Conservation (phyloP, 2,329 filamentous ascomycete species). For the Helicocarpus griseus region DNA sequence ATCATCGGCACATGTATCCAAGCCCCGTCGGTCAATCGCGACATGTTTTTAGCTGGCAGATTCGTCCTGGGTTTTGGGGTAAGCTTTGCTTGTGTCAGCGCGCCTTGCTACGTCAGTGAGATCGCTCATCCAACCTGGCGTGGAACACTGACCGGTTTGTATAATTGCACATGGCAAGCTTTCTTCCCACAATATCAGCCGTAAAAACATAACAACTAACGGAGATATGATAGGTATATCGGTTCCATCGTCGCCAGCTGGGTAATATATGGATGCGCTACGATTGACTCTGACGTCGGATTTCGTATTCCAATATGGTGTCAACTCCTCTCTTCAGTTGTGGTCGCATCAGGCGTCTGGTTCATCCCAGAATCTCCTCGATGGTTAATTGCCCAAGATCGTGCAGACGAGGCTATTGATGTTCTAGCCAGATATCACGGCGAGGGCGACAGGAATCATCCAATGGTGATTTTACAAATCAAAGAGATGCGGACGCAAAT, state of each 20-base stretch:
- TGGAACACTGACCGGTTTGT: conserved; percentile 51
- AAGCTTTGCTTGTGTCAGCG: conserved; percentile 49
- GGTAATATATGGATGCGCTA: conserved; percentile 10
- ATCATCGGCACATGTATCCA: conserved; percentile 44
- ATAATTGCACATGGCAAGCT: conserved; percentile 40
- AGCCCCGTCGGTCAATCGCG: conserved; percentile 34
- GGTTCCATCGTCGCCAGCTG: conserved; percentile 39
- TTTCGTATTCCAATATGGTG: conserved; percentile 50
- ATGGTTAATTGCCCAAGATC: conserved; percentile 49
- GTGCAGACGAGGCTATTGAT: conserved; percentile 44
- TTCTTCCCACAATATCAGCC: neutral
- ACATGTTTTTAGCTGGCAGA: conserved; percentile 47
- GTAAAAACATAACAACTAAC: neutral
- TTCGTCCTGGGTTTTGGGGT: conserved; percentile 50
- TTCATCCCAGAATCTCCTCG: conserved; percentile 51
- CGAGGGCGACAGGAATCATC: conserved; percentile 26
- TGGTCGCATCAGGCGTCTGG: conserved; percentile 30
- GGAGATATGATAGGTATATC: conserved; percentile 26
- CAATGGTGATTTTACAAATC: conserved; percentile 16
- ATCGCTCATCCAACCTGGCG: conserved; percentile 53
- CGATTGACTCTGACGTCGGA: conserved; percentile 18
- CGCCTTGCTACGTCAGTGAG: conserved; percentile 54
- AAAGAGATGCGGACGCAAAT: conserved; percentile 13
- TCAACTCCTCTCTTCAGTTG: conserved; percentile 32
- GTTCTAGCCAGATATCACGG: conserved; percentile 50